Evolutionary conservation across 305 asterid species (phyloP).

Genomic region (Fraxinus ornus): DNA sequence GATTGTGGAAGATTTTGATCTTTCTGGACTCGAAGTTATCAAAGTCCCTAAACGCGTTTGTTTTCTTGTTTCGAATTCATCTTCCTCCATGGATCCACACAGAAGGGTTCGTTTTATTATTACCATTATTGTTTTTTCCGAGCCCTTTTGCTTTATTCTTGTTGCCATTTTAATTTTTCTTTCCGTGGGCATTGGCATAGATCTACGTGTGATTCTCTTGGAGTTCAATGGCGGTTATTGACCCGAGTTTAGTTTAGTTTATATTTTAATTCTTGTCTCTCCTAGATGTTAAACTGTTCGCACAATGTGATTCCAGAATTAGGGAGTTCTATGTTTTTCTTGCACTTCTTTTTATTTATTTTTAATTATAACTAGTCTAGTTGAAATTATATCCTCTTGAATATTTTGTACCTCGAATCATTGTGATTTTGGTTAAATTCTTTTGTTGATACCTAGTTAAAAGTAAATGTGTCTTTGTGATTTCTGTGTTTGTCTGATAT

Average conservation of each 20-base stretch:
- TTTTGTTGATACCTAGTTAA: neutral
- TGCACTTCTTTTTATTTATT: neutral
- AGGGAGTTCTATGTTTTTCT: neutral
- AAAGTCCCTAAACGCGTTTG: slow-evolving; percentile 12
- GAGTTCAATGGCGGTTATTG: neutral
- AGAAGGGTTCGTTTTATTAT: slow-evolving; percentile 9
- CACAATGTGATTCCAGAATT: neutral
- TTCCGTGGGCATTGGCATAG: neutral
- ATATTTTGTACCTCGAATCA: neutral
- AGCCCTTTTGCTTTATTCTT: neutral
- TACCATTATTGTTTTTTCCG: neutral
- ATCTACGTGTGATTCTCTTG: neutral
- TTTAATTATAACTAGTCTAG: neutral
- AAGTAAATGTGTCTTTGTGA: neutral
- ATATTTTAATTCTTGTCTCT: neutral
- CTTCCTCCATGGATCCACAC: slow-evolving; percentile 21
- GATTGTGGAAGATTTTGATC: slow-evolving; percentile 4
- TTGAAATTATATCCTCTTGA: neutral
- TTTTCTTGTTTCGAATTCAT: neutral
- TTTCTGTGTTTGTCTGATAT: neutral
- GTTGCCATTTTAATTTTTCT: neutral
- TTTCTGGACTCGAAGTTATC: neutral
- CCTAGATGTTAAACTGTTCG: neutral
- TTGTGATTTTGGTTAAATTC: neutral
- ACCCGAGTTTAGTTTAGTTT: neutral